Conservation (phyloP, 192 early-diverging fungal species). For the Linnemannia elongata region DNA sequence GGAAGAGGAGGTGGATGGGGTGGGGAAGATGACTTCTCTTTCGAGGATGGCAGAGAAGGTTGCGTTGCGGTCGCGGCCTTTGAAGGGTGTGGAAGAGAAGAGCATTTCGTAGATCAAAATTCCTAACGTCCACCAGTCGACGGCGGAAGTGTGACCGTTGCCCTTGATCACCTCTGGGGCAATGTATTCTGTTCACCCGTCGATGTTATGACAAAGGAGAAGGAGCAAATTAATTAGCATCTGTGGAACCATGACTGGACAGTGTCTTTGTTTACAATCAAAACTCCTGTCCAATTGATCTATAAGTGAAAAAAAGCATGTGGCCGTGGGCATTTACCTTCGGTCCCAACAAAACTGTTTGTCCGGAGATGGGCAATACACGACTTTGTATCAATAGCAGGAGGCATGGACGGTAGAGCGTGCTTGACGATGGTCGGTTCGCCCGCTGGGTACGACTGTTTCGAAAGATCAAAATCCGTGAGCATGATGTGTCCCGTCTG, state of each 20-base stretch:
- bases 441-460: constrained; percentile 89
- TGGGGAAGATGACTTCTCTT: constrained; percentile 83
- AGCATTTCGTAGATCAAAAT: constrained; percentile 99
- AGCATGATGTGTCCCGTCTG: constrained; percentile 98
- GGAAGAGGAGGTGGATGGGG: not conserved
- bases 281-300: not conserved
- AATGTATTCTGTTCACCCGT: constrained; percentile 85
- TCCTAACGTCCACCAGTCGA: constrained; percentile 99
- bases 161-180: constrained; percentile 99
- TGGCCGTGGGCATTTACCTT: constrained; percentile 64
- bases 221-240: not conserved
- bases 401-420: constrained; percentile 66
- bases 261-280: not conserved
- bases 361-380: constrained; percentile 91
- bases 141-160: constrained; percentile 90
- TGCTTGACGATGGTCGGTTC: constrained; percentile 77
- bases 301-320: not conserved
- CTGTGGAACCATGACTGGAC: not conserved
- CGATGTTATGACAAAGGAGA: not conserved
- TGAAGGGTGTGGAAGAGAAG: constrained; percentile 97
- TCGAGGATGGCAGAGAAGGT: constrained; percentile 93
- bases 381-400: constrained; percentile 87
- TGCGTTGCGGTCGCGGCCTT: constrained; percentile 86
- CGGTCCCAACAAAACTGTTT: constrained; percentile 99
- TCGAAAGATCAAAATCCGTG: constrained; percentile 96